phyloP scores from a whole-genome alignment of 257 asterid genomes.

The Asclepias syriaca region DNA sequence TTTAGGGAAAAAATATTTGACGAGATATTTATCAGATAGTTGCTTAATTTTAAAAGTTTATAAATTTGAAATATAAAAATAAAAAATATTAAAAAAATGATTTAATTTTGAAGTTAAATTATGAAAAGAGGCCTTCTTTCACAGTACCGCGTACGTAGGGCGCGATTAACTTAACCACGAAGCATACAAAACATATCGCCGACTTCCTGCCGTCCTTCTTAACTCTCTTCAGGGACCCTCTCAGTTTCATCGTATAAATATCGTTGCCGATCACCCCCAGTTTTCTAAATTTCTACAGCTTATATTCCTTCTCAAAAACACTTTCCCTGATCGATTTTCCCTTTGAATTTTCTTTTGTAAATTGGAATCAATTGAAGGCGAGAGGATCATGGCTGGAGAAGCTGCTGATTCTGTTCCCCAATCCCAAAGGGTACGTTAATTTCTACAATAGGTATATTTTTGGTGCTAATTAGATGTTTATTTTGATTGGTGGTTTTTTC shows the following conservation, averaged over 20 bases:
- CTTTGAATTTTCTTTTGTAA: not conserved
- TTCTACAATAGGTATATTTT: not conserved
- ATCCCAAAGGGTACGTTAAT: slow-evolving; percentile 21
- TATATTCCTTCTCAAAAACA: too few relatives aligned
- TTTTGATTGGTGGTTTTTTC: not conserved
- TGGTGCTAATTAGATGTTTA: not conserved
- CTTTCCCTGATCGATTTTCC: too few relatives aligned
- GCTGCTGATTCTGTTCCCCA: slow-evolving; percentile 15
- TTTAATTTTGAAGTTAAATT: too few relatives aligned
- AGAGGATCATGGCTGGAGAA: not conserved
- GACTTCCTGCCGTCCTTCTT: not conserved
- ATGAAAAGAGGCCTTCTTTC: too few relatives aligned
- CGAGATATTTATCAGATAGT: too few relatives aligned
- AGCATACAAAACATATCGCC: not conserved
- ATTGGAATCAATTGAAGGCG: not conserved
- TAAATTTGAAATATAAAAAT: too few relatives aligned
- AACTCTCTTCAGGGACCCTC: not conserved
- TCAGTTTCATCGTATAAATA: not conserved
- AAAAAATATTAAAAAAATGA: too few relatives aligned
- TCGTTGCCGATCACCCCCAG: not conserved
- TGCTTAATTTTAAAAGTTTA: too few relatives aligned
- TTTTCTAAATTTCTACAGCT: too few relatives aligned
- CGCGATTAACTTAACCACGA: not conserved
- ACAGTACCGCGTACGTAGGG: not conserved
- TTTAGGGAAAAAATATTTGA: too few relatives aligned